Evolutionary conservation across 2,329 filamentous ascomycete species (phyloP).

Genomic region (Colletotrichum somersetense): DNA sequence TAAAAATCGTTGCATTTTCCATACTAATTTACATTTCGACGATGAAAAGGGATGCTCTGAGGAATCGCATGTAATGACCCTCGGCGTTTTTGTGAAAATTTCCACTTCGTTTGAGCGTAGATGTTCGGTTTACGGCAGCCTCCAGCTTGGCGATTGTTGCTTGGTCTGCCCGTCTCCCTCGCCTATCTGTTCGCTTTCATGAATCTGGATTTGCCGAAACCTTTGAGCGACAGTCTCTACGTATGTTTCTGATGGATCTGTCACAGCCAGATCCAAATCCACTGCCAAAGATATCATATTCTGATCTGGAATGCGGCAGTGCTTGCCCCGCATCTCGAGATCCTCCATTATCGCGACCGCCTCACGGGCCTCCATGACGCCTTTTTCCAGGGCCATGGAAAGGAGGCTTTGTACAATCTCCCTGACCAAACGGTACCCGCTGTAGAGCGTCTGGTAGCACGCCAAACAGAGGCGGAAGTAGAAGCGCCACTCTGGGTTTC

Average conservation of each 20-base stretch:
- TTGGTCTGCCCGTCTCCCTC: too few relatives aligned
- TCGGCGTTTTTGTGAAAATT: too few relatives aligned
- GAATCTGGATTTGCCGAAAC: conserved; percentile 42
- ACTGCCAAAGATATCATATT: conserved; percentile 53
- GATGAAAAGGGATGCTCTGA: too few relatives aligned
- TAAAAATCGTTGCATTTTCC: too few relatives aligned
- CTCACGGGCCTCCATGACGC: conserved; percentile 47
- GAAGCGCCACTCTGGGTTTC: conserved; percentile 49
- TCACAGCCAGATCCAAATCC: conserved; percentile 52
- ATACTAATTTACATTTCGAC: too few relatives aligned
- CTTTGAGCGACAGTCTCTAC: conserved; percentile 50
- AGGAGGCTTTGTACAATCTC: conserved; percentile 51
- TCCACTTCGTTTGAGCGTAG: too few relatives aligned
- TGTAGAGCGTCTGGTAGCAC: conserved; percentile 52
- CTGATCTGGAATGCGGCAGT: conserved; percentile 42
- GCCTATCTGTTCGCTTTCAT: too few relatives aligned
- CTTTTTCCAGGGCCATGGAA: conserved; percentile 52
- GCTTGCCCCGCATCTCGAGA: conserved; percentile 46
- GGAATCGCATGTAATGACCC: too few relatives aligned
- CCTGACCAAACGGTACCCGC: conserved; percentile 52
- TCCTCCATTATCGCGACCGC: conserved; percentile 49
- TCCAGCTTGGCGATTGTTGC: too few relatives aligned
- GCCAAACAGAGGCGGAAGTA: conserved; percentile 56
- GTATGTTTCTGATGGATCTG: conserved; percentile 49
- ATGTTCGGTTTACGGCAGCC: too few relatives aligned